These are phyloP conservation scores for Cyclotella distinguenda DNA, from an alignment of 108 stramenopile genomes.

Conservation along the genomic window DNA sequence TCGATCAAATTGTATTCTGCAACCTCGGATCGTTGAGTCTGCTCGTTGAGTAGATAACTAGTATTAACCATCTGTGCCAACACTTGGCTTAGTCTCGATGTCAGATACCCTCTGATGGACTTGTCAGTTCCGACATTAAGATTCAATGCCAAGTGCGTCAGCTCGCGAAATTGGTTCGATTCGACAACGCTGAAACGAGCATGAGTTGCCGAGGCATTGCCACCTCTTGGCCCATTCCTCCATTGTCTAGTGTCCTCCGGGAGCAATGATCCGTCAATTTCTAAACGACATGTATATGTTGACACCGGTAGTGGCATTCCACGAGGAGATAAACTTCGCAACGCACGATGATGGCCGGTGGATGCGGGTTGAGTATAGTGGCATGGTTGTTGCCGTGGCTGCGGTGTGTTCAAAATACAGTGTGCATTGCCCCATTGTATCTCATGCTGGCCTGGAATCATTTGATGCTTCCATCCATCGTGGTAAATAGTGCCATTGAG, in stretches of 20 bases:
- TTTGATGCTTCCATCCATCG: background rate
- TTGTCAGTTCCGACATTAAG: slow-evolving; percentile 47
- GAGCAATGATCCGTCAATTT: slow-evolving; percentile 13
- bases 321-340: slow-evolving; percentile 28
- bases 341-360: slow-evolving; percentile 9
- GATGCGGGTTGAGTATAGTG: slow-evolving; percentile 4
- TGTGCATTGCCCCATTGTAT: slow-evolving; percentile 16
- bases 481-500: background rate
- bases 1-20: slow-evolving; percentile 35
- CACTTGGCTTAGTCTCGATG: slow-evolving; percentile 40
- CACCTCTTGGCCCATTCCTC: slow-evolving; percentile 16
- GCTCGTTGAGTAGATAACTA: slow-evolving; percentile 13
- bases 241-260: slow-evolving; percentile 18
- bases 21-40: slow-evolving; percentile 25
- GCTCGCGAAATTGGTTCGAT: slow-evolving; percentile 54
- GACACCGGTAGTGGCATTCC: slow-evolving; percentile 33
- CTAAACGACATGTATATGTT: slow-evolving; percentile 48
- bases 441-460: background rate
- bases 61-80: slow-evolving; percentile 27
- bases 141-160: slow-evolving; percentile 47
- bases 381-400: slow-evolving; percentile 5
- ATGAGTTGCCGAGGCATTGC: slow-evolving; percentile 5
- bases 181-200: slow-evolving; percentile 54
- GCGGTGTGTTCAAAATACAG: slow-evolving; percentile 21
- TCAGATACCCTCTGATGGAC: slow-evolving; percentile 45